Conservation (phyloP, 371 early-diverging fungal genomes). For the Mortierella sp. region DNA sequence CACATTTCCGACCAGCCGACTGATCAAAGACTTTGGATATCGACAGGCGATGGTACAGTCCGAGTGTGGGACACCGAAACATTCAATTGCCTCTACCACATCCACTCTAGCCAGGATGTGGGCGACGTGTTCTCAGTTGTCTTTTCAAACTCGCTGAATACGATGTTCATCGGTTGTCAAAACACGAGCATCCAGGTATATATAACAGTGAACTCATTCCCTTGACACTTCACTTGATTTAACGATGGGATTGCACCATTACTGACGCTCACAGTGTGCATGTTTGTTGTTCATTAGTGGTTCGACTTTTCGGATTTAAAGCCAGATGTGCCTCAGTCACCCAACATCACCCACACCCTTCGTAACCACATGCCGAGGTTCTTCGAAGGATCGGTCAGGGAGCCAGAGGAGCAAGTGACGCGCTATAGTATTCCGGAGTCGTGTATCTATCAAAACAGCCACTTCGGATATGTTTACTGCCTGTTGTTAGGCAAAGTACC, state of each 20-base stretch:
- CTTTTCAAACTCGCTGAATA: slow-evolving; percentile 62
- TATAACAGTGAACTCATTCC: slow-evolving; percentile 12
- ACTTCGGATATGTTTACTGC: slow-evolving; percentile 83
- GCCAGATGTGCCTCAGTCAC: slow-evolving; percentile 59
- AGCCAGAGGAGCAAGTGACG: slow-evolving; percentile 57
- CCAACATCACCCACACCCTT: slow-evolving; percentile 54
- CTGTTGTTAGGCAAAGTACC: slow-evolving; percentile 67
- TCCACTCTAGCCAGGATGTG: slow-evolving; percentile 79
- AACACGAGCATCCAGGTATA: slow-evolving; percentile 83
- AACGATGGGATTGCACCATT: slow-evolving; percentile 5
- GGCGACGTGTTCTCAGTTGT: slow-evolving; percentile 82
- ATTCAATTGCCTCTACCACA: slow-evolving; percentile 68
- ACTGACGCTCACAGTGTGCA: neutral
- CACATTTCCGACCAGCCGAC: neutral
- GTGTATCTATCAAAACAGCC: slow-evolving; percentile 71
- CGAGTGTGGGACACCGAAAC: slow-evolving; percentile 78
- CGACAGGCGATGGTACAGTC: slow-evolving; percentile 73
- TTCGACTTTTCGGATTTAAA: slow-evolving; percentile 63
- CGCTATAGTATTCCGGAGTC: slow-evolving; percentile 66
- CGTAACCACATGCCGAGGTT: slow-evolving; percentile 57
- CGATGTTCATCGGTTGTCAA: slow-evolving; percentile 80
- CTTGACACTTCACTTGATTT: too few relatives aligned
- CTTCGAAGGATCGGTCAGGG: slow-evolving; percentile 48
- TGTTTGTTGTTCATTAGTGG: slow-evolving; percentile 54
- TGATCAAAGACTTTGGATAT: neutral